Conservation (phyloP, 2,329 filamentous ascomycete species). For the Talaromyces verruculosus region DNA sequence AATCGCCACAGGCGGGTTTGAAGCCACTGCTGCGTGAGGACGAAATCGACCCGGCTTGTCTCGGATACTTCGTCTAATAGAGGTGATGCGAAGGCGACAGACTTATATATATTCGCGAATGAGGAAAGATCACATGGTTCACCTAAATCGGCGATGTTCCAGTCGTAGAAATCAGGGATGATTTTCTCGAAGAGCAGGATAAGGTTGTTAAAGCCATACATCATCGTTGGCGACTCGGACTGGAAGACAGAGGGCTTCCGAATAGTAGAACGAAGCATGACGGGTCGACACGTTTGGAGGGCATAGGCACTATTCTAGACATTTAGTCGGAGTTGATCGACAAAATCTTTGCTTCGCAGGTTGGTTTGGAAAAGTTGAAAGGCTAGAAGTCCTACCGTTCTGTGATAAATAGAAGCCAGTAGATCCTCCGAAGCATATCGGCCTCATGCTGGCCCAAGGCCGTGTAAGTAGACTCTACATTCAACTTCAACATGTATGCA, state of each 20-base stretch:
- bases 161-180: conserved; percentile 8
- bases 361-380: neutral
- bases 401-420: conserved; percentile 15
- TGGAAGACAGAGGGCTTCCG: conserved; percentile 5
- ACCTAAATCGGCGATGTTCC: neutral
- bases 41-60: conserved; percentile 4
- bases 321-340: neutral
- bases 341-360: neutral
- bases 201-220: conserved; percentile 7
- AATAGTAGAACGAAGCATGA: conserved; percentile 4
- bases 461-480: conserved; percentile 10
- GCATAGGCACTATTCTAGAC: neutral
- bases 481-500: conserved; percentile 2
- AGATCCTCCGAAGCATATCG: neutral
- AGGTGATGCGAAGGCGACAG: neutral
- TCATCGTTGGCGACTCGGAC: conserved; percentile 1
- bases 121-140: neutral
- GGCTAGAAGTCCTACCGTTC: neutral
- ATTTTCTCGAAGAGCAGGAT: conserved; percentile 4
- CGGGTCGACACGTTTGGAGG: conserved; percentile 8
- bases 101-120: neutral
- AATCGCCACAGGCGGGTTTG: conserved; percentile 14
- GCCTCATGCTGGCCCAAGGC: neutral
- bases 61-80: neutral
- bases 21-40: conserved; percentile 12